Evolutionary conservation across 805 yeast genomes (phyloP), one percentile per base, ranked within the genome.

Genomic region (Barnettozyma vustinii): DNA sequence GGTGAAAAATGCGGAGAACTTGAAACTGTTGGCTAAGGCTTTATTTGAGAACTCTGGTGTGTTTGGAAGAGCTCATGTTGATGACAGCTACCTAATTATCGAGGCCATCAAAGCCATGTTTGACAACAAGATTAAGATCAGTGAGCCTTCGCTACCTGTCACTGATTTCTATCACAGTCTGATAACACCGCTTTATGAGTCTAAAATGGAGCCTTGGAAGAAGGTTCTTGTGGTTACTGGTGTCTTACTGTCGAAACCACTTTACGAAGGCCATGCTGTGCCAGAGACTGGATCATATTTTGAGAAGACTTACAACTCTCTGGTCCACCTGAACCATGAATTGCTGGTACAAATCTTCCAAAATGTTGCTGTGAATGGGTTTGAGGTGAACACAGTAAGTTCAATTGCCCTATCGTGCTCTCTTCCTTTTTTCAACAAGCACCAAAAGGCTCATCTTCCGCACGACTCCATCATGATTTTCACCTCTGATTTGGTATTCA

Each of bases 31-130:
- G 5, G 49, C 70, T n/a, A 60, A 71, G 21, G 68, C 73, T 37
- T 66, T 75, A 45, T 59, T 75, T 47, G 65, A 66, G 48, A 69
- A 64, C 45, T 63, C 69, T 0, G 53, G 60, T 1, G 62, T 72
- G 37, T 74, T 70, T 23, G 40, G 25, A n/a, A 9, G 20, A 9
- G 20, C 64, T 2, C 43, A 48, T 33, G 40, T 53, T 13, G 37
- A 30, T 16, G 66, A 62, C 6, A 61, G 64, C 32, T 74, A 73
- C 53, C 50, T 66, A 33, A 68, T 75, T 4, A 63, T 75, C n/a
- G 80, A 76, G 53, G 79, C 72, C 6, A 67, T 74, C 50, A 75
- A 74, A 57, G 61, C 75, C 15, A 62, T 72, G 13, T 57, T 71
- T 13, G 79, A 75, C 45, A 70, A 66, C 49, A 76, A 76, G 53